Evolutionary conservation across 257 asterid species (phyloP).

Genomic region (Leptodermis oblonga): DNA sequence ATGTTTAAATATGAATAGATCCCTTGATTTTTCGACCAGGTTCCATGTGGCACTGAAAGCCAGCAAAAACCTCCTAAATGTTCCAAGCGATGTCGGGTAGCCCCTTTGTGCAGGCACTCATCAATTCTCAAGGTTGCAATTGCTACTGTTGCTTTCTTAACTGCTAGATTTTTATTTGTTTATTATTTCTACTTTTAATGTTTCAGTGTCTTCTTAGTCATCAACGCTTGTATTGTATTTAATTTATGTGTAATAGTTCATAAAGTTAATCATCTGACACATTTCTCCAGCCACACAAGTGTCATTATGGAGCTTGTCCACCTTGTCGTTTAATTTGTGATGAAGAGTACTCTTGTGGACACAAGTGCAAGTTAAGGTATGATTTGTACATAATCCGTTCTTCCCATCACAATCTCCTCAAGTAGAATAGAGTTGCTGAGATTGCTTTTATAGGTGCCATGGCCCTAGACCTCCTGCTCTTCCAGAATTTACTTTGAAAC

Average conservation of each 20-base stretch:
- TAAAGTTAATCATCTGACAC: constrained; percentile 9
- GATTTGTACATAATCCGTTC: not conserved
- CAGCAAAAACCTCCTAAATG: constrained; percentile 91
- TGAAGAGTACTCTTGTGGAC: constrained; percentile 76
- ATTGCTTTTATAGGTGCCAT: constrained; percentile 60
- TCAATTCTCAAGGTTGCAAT: constrained; percentile 61
- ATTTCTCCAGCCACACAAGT: constrained; percentile 76
- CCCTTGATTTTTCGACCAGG: constrained; percentile 45
- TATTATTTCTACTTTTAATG: not conserved
- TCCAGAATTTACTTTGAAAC: constrained; percentile 83
- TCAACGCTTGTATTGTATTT: not conserved
- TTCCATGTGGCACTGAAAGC: constrained; percentile 93
- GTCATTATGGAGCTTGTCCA: constrained; percentile 96
- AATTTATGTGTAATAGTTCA: constrained; percentile 5
- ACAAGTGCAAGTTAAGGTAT: constrained; percentile 79
- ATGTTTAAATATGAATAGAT: constrained; percentile 5
- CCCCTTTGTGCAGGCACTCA: constrained; percentile 69
- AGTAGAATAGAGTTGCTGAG: constrained; percentile 12
- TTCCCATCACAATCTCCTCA: constrained; percentile 14
- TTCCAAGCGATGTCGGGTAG: constrained; percentile 54
- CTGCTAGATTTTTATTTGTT: not conserved
- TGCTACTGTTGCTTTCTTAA: not conserved
- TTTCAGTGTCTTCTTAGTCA: not conserved
- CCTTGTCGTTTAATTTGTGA: constrained; percentile 69
- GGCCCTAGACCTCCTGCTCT: constrained; percentile 83